Base-by-base conservation (phyloP, 2,329 filamentous ascomycete species). In the Trichoderma harzianum region DNA sequence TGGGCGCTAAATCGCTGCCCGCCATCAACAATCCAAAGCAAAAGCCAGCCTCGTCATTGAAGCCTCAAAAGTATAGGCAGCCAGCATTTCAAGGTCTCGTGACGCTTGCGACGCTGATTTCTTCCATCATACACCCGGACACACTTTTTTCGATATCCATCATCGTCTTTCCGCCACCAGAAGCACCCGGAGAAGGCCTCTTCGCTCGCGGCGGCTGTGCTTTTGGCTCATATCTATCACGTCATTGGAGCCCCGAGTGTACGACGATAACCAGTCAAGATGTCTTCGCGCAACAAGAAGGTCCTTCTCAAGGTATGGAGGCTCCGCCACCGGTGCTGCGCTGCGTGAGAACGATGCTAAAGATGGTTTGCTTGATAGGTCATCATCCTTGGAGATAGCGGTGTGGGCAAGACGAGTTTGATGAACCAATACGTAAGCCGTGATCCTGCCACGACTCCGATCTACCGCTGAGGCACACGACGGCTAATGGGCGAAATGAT, bases 351-450 rank as follows among this genome's bases (percentile, higher is more conserved):
- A 70, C 67, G 68, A 68, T 26, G 32, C 63, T 67, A 24, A 62
- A 53, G 18, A 10, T 71, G n/a, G 53, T 32, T 26, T 4, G 5
- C 24, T 24, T n/a, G 32, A 58, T 55, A 98, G 95, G 95, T 99
- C 80, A 99, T 99, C 80, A 98, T 99, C 84, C 91, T 99, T 78
- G 96, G 96, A 78, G 96, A 99, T 84, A 98, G 95, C 84, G 96
- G 96, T 85, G 96, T 99, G 74, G 96, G 96, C 82, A 99, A 99
- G 89, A 99, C 96, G 74, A 98, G 94, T 84, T 91, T 99, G 89
- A 99, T 99, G 96, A 99, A 99, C 86, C 96, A 99, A 98, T 99
- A 98, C 93, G 96, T 98, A 90, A 93, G 72, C 73, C 73, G 55
- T 39, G 30, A 78, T 71, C 62, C 74, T 36, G 69, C 69, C 72